phyloP scores from a whole-genome alignment of 139 green algal genomes.

The Tetraselmis chui region DNA sequence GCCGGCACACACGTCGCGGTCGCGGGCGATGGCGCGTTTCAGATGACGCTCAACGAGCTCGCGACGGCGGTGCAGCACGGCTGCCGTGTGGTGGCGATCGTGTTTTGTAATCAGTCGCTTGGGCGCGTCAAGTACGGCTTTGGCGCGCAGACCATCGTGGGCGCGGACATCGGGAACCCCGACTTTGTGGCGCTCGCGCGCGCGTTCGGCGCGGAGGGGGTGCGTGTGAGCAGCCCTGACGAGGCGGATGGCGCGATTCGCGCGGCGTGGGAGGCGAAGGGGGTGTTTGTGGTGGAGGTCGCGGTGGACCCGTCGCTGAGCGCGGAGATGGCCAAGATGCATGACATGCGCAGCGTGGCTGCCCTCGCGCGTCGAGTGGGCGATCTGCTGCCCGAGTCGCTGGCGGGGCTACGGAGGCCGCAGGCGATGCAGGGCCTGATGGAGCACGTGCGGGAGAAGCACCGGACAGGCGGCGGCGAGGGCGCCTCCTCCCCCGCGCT shows the following conservation, averaged over 20 bases:
- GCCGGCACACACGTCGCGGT: background rate
- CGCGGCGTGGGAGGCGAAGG: background rate
- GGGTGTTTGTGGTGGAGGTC: background rate
- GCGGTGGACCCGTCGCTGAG: background rate
- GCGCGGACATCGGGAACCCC: background rate
- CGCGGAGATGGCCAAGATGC: background rate
- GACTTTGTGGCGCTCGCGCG: slow-evolving; percentile 2
- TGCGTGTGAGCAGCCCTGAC: background rate
- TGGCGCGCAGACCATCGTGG: background rate
- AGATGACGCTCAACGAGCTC: slow-evolving; percentile 3
- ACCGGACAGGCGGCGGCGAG: background rate
- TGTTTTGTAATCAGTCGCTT: background rate
- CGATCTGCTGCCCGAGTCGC: background rate
- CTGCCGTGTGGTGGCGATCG: background rate
- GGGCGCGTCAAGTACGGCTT: slow-evolving; percentile 1
- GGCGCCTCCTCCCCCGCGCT: background rate
- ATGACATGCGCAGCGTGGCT: background rate
- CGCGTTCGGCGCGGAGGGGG: background rate
- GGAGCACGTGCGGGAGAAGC: background rate
- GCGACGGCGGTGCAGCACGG: background rate
- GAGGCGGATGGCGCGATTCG: background rate
- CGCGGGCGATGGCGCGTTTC: background rate
- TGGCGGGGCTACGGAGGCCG: background rate
- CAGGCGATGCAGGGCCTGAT: background rate
- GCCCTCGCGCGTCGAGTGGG: background rate